phyloP scores from a whole-genome alignment of 1,284 basidiomycete species.

The Somion occarium region DNA sequence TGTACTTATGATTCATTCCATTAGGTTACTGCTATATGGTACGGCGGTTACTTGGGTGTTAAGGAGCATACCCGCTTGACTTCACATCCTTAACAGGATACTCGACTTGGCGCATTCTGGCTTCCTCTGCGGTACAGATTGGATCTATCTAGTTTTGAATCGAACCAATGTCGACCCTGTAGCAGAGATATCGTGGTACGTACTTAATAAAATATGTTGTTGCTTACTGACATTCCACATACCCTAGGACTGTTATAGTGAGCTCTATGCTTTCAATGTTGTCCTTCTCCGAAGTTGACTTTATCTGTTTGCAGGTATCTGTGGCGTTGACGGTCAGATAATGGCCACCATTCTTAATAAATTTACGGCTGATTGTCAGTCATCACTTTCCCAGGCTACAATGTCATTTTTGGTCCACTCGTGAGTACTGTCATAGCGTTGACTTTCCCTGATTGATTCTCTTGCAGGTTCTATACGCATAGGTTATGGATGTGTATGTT shows the following conservation, averaged over 20 bases:
- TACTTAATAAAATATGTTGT: neutral
- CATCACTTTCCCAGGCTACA: neutral
- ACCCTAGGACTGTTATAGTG: too few relatives aligned
- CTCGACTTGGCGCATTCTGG: neutral
- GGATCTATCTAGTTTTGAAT: neutral
- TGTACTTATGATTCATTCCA: neutral
- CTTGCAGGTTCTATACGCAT: constrained; percentile 11
- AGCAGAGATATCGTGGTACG: constrained; percentile 20
- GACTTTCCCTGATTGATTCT: neutral
- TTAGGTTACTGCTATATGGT: constrained; percentile 5
- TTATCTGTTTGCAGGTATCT: too few relatives aligned
- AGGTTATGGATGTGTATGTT: constrained; percentile 14
- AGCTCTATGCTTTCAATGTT: too few relatives aligned
- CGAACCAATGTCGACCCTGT: constrained; percentile 25
- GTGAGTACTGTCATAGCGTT: neutral
- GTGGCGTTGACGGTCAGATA: too few relatives aligned
- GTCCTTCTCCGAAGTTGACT: too few relatives aligned
- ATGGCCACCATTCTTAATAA: too few relatives aligned
- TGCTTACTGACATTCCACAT: neutral
- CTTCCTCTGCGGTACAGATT: neutral
- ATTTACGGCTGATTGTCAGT: too few relatives aligned
- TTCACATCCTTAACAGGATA: too few relatives aligned
- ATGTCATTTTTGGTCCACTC: neutral
- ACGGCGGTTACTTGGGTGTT: neutral
- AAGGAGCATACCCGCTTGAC: too few relatives aligned